Base-by-base conservation (phyloP, 306 rosid genomes). In the Glycine soja region DNA sequence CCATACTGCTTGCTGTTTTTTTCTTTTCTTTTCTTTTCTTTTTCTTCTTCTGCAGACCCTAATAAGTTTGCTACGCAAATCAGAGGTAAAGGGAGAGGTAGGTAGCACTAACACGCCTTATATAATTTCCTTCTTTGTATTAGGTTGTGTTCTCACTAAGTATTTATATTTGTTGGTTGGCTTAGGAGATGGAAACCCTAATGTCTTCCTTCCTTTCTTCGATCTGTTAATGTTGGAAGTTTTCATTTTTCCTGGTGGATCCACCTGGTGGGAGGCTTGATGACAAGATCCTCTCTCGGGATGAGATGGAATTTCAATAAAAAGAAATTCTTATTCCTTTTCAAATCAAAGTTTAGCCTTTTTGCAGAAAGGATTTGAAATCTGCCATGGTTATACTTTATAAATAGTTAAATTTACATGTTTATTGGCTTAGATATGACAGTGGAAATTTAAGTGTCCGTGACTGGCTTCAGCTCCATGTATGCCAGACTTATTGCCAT, bases 141-240 rank as follows among this genome's bases (percentile, higher is more conserved):
- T n/a, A 9, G 12, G 50, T 15, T 40, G 36, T 15, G 16, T 16
- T 0, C n/a, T 45, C 2, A 0, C 38, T 16, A 2, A 19, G 30
- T 24, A 24, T 24, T 18, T 30, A 61, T 4, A 61, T 13, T 1
- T 14, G 13, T 65, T 14, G 32, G 18, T n/a, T 40, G 24, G 45
- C 10, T 24, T 61, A n/a, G 48, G 32, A 65, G 50, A 36, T 38
- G 14, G 52, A 16, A 67, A 67, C 53, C 72, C 53, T 67, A 67
- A 42, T 42, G 6, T 9, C 14, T 9, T 15, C 2, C 34, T 43
- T 43, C 9, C 8, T 67, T 16, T 43, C 2, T 15, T 66, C 3
- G 14, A 42, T n/a, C 50, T 38, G 24, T 7, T 38, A 2, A 40
- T 38, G 24, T 0, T 0, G 0, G 40, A 65, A 15, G 72, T n/a